A percentile compares a stretch with the other conserved stretches of the same genome.
Evolutionary conservation across 495 filamentous ascomycete genomes (phyloP).

Genomic region (Hypomontagnella submonticulosa): DNA sequence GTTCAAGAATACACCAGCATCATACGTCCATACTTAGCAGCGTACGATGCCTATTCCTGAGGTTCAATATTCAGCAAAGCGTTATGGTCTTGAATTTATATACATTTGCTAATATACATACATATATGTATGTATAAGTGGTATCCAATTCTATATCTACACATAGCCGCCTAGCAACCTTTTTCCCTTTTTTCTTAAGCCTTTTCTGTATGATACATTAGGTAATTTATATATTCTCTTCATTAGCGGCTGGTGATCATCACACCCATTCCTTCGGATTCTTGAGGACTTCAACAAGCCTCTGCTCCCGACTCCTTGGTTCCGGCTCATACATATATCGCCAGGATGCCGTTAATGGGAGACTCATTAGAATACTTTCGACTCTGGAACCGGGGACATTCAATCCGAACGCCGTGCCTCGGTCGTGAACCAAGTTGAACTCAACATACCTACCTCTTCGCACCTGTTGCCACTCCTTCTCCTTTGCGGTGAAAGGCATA

Average conservation of each 20-base stretch:
- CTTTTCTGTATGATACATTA: constrained; percentile 24
- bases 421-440: constrained; percentile 98
- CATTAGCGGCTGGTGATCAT: constrained; percentile 12
- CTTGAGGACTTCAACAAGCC: constrained; percentile 82
- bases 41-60: no score
- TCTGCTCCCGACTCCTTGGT: constrained; percentile 77
- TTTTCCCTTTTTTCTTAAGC: constrained; percentile 25
- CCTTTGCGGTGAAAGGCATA: constrained; percentile 82
- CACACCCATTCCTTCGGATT: constrained; percentile 93
- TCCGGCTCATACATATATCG: constrained; percentile 90
- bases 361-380: constrained; percentile 97
- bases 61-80: no score
- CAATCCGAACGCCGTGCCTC: constrained; percentile 93
- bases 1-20: no score
- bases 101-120: no score
- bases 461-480: constrained; percentile 98
- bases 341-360: constrained; percentile 94
- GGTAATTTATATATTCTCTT: constrained; percentile 5
- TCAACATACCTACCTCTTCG: constrained; percentile 94
- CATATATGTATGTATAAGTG: no score
- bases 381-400: constrained; percentile 91
- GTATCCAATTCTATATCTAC: no score
- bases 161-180: no score
- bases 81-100: no score
- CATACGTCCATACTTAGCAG: no score